These are phyloP conservation scores for Tricholoma furcatifolium DNA, from an alignment of 768 basidiomycete species.

Conservation along the genomic window DNA sequence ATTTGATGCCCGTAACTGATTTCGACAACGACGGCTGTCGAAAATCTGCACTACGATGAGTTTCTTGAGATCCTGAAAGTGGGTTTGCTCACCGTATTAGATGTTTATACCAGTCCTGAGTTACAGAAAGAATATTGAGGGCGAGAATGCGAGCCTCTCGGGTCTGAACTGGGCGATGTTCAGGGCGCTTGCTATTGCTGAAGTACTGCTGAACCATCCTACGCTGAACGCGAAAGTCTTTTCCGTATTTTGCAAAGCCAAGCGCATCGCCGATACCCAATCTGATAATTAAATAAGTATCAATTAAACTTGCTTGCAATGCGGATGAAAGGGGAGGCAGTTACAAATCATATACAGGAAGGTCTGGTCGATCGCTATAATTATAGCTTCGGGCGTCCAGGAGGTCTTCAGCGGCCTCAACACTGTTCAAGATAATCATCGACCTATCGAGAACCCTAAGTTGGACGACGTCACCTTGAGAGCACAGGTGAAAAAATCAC, in stretches of 20 bases:
- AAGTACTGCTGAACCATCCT: conserved; percentile 12
- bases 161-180: conserved; percentile 10
- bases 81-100: conserved; percentile 9
- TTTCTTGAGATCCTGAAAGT: background rate
- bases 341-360: conserved; percentile 21
- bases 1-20: conserved; percentile 33
- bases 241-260: conserved; percentile 13
- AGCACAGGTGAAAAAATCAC: too few species aligned
- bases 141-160: conserved; percentile 15
- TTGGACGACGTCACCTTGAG: conserved; percentile 15
- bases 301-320: background rate
- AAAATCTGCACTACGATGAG: conserved; percentile 1
- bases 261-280: conserved; percentile 11
- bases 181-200: conserved; percentile 5
- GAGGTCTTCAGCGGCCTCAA: conserved; percentile 35
- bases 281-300: background rate
- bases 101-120: conserved; percentile 17
- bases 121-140: conserved; percentile 7
- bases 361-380: conserved; percentile 30
- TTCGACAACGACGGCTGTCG: conserved; percentile 21
- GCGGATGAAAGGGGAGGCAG: background rate
- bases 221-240: conserved; percentile 13
- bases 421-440: conserved; percentile 31
- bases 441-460: conserved; percentile 17
- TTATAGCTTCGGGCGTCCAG: conserved; percentile 39